Base-by-base conservation (phyloP, 2,329 filamentous ascomycete species). In the Cercospora zeae-maydis region DNA sequence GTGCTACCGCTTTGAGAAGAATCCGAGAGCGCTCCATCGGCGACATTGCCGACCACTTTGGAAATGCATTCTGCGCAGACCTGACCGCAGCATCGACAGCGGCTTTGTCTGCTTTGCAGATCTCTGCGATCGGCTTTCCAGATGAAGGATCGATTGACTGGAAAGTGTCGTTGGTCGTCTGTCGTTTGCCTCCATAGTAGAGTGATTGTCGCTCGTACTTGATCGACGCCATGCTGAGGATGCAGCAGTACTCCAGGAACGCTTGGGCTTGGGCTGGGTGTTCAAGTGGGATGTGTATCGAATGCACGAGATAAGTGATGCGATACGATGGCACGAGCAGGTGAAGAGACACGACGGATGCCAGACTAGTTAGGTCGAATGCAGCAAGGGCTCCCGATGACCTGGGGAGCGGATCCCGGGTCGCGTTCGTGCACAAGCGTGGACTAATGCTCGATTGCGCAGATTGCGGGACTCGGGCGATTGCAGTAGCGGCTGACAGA, bases 21-120 rank as follows among this genome's bases (percentile, higher is more conserved):
- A 96, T 88, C 62, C 90, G 86, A 1, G 91, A 86, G 62, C 92
- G 90, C 71, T 86, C 85, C 64, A 89, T 81, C n/a, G 89, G 82
- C 1, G 91, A 85, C 11, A 88, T 95, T 61, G 84, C 80, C 1
- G 91, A 91, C 92, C 92, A 96, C 37, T 81, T 78, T 2, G 84
- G 82, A 75, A 96, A 96, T 0, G 91, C 91, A 34, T 80, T 79
- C 61, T 86, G 80, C 42, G 90, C 92, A 42, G 91, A 87, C 59
- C 83, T 77, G 67, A 96, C 82, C 49, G 91, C 90, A 14, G 85
- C 82, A 74, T 95, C 86, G 73, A 95, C 81, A 71, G 91, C 86
- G 61, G 81, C 74, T 81, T 77, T 91, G 85, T 75, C 72, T 56
- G 73, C 73, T 71, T 67, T 73, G 69, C 69, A 71, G 73, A 96